Evolutionary conservation across 2,329 filamentous ascomycete genomes (phyloP).

Genomic region (Fonsecaea monophora): DNA sequence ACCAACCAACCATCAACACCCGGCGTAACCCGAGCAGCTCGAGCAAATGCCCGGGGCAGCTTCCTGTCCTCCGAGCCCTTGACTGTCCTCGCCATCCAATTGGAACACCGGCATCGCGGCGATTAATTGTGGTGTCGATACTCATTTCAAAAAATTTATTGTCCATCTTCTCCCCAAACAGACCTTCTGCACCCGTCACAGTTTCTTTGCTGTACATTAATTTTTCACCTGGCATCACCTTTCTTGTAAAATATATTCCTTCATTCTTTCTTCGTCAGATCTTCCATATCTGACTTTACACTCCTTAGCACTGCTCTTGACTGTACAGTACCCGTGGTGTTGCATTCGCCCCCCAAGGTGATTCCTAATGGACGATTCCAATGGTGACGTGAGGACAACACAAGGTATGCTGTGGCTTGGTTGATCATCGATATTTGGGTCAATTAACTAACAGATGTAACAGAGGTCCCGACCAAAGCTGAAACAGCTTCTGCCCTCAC

Average conservation of each 20-base stretch:
- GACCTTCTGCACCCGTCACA: conserved; percentile 11
- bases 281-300: conserved; percentile 7
- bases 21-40: conserved; percentile 16
- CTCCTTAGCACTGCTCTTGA: conserved; percentile 15
- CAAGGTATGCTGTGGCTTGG: conserved; percentile 32
- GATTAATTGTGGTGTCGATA: conserved; percentile 4
- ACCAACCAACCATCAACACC: conserved; percentile 5
- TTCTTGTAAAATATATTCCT: conserved; percentile 36
- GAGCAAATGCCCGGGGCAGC: conserved; percentile 12
- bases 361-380: conserved; percentile 37
- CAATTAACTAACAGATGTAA: conserved; percentile 31
- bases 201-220: conserved; percentile 29
- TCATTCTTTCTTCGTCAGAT: conserved; percentile 34
- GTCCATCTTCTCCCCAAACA: conserved; percentile 16
- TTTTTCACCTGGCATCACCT: conserved; percentile 18
- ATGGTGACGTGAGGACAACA: conserved; percentile 40
- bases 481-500: conserved; percentile 21
- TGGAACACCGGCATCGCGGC: conserved; percentile 12
- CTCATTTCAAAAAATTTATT: conserved; percentile 15
- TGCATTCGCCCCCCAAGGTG: conserved; percentile 27
- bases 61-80: conserved; percentile 14
- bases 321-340: conserved; percentile 34
- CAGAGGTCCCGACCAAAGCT: conserved; percentile 15
- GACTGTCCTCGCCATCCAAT: conserved; percentile 4
- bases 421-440: background rate